Base-by-base conservation (phyloP, 805 yeast genomes). In the Yamadazyma paraphyllophila region DNA sequence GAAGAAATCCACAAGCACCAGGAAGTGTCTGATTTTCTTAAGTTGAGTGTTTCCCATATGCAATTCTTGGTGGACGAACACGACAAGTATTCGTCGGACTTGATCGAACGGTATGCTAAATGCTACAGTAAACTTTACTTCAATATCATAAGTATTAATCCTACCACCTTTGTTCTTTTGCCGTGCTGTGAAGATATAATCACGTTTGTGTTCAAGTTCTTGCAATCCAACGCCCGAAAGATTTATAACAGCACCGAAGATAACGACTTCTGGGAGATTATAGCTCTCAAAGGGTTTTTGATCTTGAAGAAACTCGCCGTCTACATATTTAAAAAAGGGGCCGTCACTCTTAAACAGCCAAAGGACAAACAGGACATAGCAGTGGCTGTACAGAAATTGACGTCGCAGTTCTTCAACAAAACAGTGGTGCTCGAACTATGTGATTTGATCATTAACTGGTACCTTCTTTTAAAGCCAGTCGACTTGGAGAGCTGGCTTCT, bases 401-500 rank as follows among this genome's bases (percentile, higher is more conserved):
- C 78, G 1, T 56, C 67, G 1, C 78, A 79, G 20, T 75, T 86
- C 46, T 81, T 88, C 61, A 77, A 85, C 5, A 76, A 77, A 8
- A 71, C 73, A 1, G 68, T 83, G 11, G 66, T 88, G 15, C 72
- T 72, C 20, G 75, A 78, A 17, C 62, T 92, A 10, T 77, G 88
- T 10, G 85, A 85, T 48, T 65, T 86, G 36, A 68, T 91, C 30
- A 82, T 90, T 47, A 72, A 76, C 34, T 83, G 84, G 80, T 91
- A 88, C 62, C 71, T 94, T 50, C 78, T 84, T 45, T 63, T 91
- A 39, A 79, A 82, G 47, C 89, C 92, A 0, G 63, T 76, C 1
- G 97, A 91, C 59, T 62, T 92, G 39, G 95, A 87, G 54, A 69
- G 80, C 32, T 94, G 98, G 98, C 61, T 73, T 10, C 62, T 77